Conservation (phyloP, 2,329 filamentous ascomycete genomes). For the Colletotrichum phormii region DNA sequence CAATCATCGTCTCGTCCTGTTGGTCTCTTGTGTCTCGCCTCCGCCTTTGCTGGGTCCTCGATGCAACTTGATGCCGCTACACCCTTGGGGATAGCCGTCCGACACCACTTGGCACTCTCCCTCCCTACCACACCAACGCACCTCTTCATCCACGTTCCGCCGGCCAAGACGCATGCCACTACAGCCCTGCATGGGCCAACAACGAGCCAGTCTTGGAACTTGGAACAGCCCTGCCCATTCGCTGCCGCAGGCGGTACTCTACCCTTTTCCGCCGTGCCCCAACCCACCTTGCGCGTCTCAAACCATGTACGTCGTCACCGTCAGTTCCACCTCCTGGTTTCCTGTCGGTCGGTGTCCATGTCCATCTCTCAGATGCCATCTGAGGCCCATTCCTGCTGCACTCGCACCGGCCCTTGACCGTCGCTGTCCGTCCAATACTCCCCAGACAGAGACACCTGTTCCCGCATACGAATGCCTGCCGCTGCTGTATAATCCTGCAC, state of each 20-base stretch:
- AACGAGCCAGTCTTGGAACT: constrained; percentile 31
- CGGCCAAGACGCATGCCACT: constrained; percentile 34
- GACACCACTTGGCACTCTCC: constrained; percentile 25
- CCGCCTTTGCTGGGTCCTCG: constrained; percentile 32
- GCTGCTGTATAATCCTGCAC: constrained; percentile 21
- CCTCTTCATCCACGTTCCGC: constrained; percentile 22
- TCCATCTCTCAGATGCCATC: constrained; percentile 32
- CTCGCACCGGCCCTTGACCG: background rate
- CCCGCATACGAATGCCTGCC: constrained; percentile 16
- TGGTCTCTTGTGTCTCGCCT: constrained; percentile 18
- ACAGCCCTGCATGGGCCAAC: constrained; percentile 36
- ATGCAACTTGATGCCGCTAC: constrained; percentile 31
- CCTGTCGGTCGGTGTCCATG: constrained; percentile 23
- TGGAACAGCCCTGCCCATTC: constrained; percentile 36
- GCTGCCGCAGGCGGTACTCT: constrained; percentile 34
- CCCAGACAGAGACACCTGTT: constrained; percentile 27
- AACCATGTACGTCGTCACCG: constrained; percentile 36
- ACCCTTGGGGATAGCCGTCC: constrained; percentile 35
- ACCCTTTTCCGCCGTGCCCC: constrained; percentile 31
- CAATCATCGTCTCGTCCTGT: constrained; percentile 14
- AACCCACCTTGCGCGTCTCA: constrained; percentile 37
- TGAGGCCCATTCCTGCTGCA: constrained; percentile 24
- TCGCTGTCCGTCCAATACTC: constrained; percentile 13
- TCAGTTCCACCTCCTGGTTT: constrained; percentile 37
- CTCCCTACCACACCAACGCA: constrained; percentile 8